Evolutionary conservation across 2,329 filamentous ascomycete species (phyloP).

Genomic region (Pseudonectria foliicola): DNA sequence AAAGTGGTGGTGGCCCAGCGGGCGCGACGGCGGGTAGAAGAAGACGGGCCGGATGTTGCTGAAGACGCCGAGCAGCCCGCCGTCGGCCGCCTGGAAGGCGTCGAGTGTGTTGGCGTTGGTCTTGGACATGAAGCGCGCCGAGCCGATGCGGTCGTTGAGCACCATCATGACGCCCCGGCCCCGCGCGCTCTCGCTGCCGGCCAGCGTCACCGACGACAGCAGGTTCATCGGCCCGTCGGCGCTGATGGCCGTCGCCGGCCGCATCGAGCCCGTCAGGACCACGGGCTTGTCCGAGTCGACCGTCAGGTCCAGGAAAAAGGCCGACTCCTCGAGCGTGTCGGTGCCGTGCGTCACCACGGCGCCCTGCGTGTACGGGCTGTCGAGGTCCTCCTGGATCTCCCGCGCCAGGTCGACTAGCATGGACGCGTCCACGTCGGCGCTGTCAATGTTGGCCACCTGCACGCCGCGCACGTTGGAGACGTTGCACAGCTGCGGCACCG

Average conservation of each 20-base stretch:
- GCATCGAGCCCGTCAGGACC: slow-evolving; percentile 55
- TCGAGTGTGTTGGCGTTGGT: slow-evolving; percentile 56
- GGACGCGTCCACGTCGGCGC: slow-evolving; percentile 38
- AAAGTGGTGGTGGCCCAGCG: slow-evolving; percentile 39
- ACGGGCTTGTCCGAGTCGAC: slow-evolving; percentile 52
- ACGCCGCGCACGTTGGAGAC: slow-evolving; percentile 48
- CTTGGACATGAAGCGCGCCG: slow-evolving; percentile 53
- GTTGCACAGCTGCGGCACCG: slow-evolving; percentile 47
- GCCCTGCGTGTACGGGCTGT: slow-evolving; percentile 34
- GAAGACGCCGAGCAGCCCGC: slow-evolving; percentile 50
- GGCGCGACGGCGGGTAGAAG: slow-evolving; percentile 46
- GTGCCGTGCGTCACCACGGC: slow-evolving; percentile 59
- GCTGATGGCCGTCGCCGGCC: slow-evolving; percentile 53
- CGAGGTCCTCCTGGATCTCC: slow-evolving; percentile 41
- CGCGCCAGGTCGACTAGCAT: slow-evolving; percentile 42
- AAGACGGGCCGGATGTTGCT: slow-evolving; percentile 52
- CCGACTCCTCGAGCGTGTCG: slow-evolving; percentile 57
- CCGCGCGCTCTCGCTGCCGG: slow-evolving; percentile 35
- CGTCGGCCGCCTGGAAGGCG: slow-evolving; percentile 52
- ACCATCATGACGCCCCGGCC: slow-evolving; percentile 52
- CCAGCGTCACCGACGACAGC: slow-evolving; percentile 51
- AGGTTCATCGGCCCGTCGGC: slow-evolving; percentile 59
- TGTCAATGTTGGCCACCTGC: slow-evolving; percentile 44
- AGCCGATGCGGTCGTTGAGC: slow-evolving; percentile 54
- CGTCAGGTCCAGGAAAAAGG: slow-evolving; percentile 55